Evolutionary conservation across 2,329 filamentous ascomycete genomes (phyloP).

Genomic region (Talaromyces funiculosus): DNA sequence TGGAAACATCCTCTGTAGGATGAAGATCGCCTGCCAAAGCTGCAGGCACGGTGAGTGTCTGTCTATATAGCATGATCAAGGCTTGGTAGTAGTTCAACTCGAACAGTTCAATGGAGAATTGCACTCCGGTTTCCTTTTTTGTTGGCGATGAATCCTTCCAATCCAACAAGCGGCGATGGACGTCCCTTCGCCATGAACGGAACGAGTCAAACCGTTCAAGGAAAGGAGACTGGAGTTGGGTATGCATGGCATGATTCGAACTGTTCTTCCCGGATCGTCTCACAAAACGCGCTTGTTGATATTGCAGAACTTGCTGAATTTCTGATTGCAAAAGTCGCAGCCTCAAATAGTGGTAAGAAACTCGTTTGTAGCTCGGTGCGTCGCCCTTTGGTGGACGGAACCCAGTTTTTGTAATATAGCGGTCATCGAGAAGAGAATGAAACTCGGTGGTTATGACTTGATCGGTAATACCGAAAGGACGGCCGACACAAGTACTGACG

Average conservation of each 20-base stretch:
- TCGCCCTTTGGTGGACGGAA: slow-evolving; percentile 59
- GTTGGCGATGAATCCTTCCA: slow-evolving; percentile 83
- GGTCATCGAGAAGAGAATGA: slow-evolving; percentile 80
- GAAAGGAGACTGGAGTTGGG: slow-evolving; percentile 76
- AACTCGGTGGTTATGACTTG: slow-evolving; percentile 95
- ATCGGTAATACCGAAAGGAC: slow-evolving; percentile 92
- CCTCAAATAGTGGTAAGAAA: slow-evolving; percentile 87
- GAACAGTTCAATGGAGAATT: slow-evolving; percentile 82
- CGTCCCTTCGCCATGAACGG: slow-evolving; percentile 79
- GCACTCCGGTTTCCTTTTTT: slow-evolving; percentile 73
- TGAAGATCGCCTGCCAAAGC: slow-evolving; percentile 74
- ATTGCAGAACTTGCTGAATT: slow-evolving; percentile 87
- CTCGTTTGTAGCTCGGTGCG: slow-evolving; percentile 79
- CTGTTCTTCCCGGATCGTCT: slow-evolving; percentile 60
- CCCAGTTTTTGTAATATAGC: slow-evolving; percentile 75
- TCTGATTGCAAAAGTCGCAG: slow-evolving; percentile 86
- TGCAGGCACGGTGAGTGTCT: slow-evolving; percentile 79
- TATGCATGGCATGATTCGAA: slow-evolving; percentile 68
- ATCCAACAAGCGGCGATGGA: slow-evolving; percentile 73
- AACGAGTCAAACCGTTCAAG: slow-evolving; percentile 78
- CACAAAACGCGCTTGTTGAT: slow-evolving; percentile 79
- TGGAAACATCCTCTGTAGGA: slow-evolving; percentile 54
- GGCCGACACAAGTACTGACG: slow-evolving; percentile 86
- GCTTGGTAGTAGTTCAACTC: slow-evolving; percentile 98
- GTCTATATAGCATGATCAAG: slow-evolving; percentile 90